Percentiles rank a stretch among this genome's conserved stretches.
phyloP scores from a whole-genome alignment of 148 eudicot genomes.

The Chenopodium formosanum region DNA sequence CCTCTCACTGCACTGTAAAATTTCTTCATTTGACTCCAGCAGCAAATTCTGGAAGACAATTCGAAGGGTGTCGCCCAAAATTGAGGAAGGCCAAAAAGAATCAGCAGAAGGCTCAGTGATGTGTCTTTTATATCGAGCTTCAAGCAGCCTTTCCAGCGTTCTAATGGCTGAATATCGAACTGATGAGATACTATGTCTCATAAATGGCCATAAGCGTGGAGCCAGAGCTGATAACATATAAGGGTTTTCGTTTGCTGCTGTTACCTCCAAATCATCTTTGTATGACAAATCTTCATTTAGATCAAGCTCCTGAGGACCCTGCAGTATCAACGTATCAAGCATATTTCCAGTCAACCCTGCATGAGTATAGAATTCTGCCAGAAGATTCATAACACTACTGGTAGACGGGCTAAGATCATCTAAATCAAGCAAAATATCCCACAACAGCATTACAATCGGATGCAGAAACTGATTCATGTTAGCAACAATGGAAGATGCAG shows the following conservation, averaged over 20 bases:
- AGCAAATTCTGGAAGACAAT: conserved; percentile 94
- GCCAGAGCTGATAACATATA: conserved; percentile 76
- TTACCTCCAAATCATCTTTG: conserved; percentile 53
- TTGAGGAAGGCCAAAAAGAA: conserved; percentile 93
- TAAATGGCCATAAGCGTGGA: conserved; percentile 98
- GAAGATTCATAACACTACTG: conserved; percentile 98
- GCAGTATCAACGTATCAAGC: conserved; percentile 41
- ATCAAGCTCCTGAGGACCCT: conserved; percentile 58
- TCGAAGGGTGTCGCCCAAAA: conserved; percentile 83
- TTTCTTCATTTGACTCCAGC: conserved; percentile 83
- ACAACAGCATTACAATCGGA: conserved; percentile 76
- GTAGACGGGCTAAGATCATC: conserved; percentile 99
- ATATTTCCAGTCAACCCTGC: conserved; percentile 85
- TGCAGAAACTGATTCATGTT: conserved; percentile 62
- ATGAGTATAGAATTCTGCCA: conserved; percentile 95
- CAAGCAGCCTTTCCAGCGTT: conserved; percentile 93
- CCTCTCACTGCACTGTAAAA: conserved; percentile 85
- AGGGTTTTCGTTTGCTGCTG: conserved; percentile 51
- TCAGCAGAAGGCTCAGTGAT: conserved; percentile 47
- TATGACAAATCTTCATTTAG: conserved; percentile 56
- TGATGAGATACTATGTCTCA: conserved; percentile 95
- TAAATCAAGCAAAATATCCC: conserved; percentile 97
- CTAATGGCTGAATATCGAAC: conserved; percentile 98
- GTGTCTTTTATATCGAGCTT: conserved; percentile 75
- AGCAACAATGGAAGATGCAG: conserved; percentile 78